Evolutionary conservation across 345 rosid genomes (phyloP).

Genomic region (Gossypium mustelinum): DNA sequence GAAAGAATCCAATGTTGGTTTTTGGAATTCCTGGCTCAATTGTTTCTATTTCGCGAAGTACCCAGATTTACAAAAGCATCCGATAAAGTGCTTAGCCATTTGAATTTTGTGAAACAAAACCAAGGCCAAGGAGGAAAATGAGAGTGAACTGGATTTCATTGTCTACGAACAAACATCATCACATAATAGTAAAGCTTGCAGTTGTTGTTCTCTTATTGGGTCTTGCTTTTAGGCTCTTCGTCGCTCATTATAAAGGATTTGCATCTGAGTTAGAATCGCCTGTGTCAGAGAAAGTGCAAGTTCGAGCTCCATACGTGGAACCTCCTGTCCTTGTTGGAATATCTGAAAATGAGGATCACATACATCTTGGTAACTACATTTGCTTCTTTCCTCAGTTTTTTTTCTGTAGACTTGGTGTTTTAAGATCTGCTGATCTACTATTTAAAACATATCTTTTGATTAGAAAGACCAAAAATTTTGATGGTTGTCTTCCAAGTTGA

Average conservation of each 20-base stretch:
- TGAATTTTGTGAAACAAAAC: not conserved
- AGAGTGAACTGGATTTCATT: conserved; percentile 40
- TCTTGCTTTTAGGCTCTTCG: conserved; percentile 57
- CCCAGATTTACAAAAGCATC: conserved; percentile 6
- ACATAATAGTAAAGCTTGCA: conserved; percentile 47
- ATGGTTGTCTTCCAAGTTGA: not conserved
- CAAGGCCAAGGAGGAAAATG: conserved; percentile 29
- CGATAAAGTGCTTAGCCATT: not conserved
- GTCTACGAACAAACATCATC: conserved; percentile 38
- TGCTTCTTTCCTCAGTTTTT: not conserved
- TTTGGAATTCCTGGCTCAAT: not conserved
- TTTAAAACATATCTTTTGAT: not conserved
- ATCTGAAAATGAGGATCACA: conserved; percentile 47
- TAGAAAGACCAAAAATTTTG: conserved; percentile 10
- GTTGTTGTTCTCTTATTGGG: conserved; percentile 44
- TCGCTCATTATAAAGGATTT: conserved; percentile 34
- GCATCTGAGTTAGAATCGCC: conserved; percentile 27
- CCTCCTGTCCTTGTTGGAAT: conserved; percentile 8
- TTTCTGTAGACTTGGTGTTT: not conserved
- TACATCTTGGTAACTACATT: conserved; percentile 39
- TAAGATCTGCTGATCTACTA: conserved; percentile 26
- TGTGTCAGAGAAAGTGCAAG: conserved; percentile 20
- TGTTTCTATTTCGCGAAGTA: not conserved
- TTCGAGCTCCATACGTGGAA: not conserved
- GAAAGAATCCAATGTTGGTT: conserved; percentile 15